A percentile compares a stretch with the other conserved stretches of the same genome.
phyloP scores from a whole-genome alignment of 495 filamentous ascomycete species.

The Haplographium delicatum region DNA sequence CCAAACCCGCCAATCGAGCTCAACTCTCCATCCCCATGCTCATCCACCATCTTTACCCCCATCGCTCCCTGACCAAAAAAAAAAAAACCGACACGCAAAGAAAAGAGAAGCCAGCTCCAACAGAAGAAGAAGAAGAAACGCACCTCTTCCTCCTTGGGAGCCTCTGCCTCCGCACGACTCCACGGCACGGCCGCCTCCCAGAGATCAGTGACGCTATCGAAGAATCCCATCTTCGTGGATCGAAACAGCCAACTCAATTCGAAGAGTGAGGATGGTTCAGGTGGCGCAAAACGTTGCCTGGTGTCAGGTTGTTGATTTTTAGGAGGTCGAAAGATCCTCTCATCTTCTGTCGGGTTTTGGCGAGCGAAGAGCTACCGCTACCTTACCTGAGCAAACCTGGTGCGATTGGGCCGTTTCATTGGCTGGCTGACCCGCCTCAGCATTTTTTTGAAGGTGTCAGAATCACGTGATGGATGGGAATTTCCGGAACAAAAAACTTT shows the following conservation, averaged over 20 bases:
- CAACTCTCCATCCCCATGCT: background rate
- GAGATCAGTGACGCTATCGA: conserved; percentile 48
- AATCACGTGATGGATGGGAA: too few species aligned
- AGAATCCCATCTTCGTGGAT: conserved; percentile 57
- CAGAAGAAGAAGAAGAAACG: too few species aligned
- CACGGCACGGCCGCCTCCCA: conserved; percentile 51
- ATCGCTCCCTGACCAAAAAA: background rate
- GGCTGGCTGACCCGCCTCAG: too few species aligned
- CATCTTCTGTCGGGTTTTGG: background rate
- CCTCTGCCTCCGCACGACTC: conserved; percentile 50
- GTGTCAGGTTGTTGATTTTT: too few species aligned
- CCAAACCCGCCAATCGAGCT: background rate
- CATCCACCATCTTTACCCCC: background rate
- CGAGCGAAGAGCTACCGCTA: background rate
- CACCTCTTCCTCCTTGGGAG: conserved; percentile 22
- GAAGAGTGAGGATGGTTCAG: too few species aligned
- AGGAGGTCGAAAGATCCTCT: conserved; percentile 12
- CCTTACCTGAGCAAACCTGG: too few species aligned
- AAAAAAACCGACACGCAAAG: background rate
- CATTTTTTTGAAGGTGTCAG: too few species aligned
- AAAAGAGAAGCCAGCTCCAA: conserved; percentile 7
- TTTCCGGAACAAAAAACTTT: too few species aligned
- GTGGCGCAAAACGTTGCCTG: too few species aligned
- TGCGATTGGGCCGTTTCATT: too few species aligned
- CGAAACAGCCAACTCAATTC: too few species aligned